Base-by-base conservation (phyloP, 2,329 filamentous ascomycete genomes). In the Talaromyces verruculosus region DNA sequence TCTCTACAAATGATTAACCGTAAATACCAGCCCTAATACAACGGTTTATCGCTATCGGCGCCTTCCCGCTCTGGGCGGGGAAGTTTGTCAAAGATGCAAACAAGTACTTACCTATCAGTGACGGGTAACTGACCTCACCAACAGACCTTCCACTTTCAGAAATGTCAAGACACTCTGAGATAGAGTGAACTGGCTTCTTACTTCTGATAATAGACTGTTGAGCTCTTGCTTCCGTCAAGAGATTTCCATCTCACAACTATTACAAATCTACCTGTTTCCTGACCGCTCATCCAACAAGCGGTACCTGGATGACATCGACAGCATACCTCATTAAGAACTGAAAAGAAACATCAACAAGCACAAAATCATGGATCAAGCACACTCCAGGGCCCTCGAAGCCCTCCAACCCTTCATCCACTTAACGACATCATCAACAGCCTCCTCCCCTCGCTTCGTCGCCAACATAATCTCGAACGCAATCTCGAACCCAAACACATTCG, bases 391-490 rank as follows among this genome's bases (percentile, higher is more conserved):
- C 41, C 80, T 89, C 69, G 87, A 88, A 70, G 87, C 82, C 64
- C 82, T 84, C 11, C 83, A 97, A 84, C 93, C 93, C n/a, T 98
- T 94, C 81, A 83, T 99, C 67, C 90, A 91, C 62, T 90, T 97
- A 69, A 90, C 91, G 74, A 95, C 93, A 76, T 91, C 92, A 11
- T 92, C 92, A 68, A 91, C 76, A 59, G 74, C 76, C 19, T 74
- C 88, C 6, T 92, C 93, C 11, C 89, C 92, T 47, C 89, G 91
- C 71, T 92, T 93, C 66, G 90, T 93, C 49, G 89, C 91, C 74
- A 93, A 97, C 76, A 87, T 98, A 63, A 87, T 98, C 76, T 88
- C 85, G 53, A 91, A 93, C 79, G 95, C 93, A 68, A 98, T 93
- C 61, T 93, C 92, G n/a, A 89, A 89, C 65, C 88, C 91, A 33